Percentiles rank a stretch among this genome's conserved stretches.
phyloP scores from a whole-genome alignment of 257 asterid species.

The Jasminum sambac region DNA sequence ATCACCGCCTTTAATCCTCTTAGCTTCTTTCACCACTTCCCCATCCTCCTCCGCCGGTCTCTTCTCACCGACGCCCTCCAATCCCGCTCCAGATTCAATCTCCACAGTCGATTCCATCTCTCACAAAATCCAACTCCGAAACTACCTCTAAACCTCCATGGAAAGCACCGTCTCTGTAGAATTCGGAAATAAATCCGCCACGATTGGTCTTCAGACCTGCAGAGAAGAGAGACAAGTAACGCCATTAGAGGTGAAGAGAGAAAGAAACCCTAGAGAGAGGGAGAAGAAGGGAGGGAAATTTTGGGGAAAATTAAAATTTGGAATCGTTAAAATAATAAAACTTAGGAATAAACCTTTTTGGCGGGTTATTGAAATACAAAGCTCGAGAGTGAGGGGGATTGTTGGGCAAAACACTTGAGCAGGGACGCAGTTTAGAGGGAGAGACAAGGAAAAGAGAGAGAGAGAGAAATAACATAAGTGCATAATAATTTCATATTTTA shows the following conservation, averaged over 20 bases:
- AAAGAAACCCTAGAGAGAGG: slow-evolving; percentile 49
- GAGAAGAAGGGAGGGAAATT: slow-evolving; percentile 18
- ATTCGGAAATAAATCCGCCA: slow-evolving; percentile 8
- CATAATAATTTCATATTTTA: neutral
- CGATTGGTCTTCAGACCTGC: slow-evolving; percentile 45
- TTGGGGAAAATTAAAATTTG: slow-evolving; percentile 22
- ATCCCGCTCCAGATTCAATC: slow-evolving; percentile 39
- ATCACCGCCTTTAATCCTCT: slow-evolving; percentile 38
- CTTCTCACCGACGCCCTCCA: slow-evolving; percentile 54
- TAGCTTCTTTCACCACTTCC: slow-evolving; percentile 30
- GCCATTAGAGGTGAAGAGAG: slow-evolving; percentile 44
- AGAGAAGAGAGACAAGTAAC: slow-evolving; percentile 35
- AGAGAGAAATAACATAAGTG: slow-evolving; percentile 4
- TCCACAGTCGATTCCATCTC: slow-evolving; percentile 50
- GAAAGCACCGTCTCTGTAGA: slow-evolving; percentile 33
- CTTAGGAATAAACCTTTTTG: slow-evolving; percentile 55
- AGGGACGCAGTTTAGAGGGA: slow-evolving; percentile 39
- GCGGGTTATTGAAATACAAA: slow-evolving; percentile 59
- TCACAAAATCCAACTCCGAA: slow-evolving; percentile 20
- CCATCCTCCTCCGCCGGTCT: slow-evolving; percentile 50
- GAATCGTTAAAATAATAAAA: slow-evolving; percentile 40
- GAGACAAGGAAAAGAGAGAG: slow-evolving; percentile 27
- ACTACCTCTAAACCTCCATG: slow-evolving; percentile 25
- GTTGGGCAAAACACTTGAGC: slow-evolving; percentile 42
- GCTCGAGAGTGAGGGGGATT: slow-evolving; percentile 30